phyloP scores from a whole-genome alignment of 345 rosid genomes.

The Arabis alpina region DNA sequence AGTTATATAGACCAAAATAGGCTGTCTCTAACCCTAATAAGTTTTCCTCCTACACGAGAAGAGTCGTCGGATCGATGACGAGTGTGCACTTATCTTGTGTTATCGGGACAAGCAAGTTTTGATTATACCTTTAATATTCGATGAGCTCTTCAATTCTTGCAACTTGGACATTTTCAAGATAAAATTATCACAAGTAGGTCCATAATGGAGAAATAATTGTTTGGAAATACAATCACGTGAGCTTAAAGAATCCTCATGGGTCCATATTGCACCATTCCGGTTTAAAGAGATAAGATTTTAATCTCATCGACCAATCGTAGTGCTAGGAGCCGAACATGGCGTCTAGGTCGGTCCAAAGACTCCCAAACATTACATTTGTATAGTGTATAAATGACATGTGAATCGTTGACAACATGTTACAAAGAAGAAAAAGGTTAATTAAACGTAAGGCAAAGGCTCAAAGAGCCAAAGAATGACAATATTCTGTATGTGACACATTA shows the following conservation, averaged over 20 bases:
- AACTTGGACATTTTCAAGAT: slow-evolving; percentile 17
- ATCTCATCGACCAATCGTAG: slow-evolving; percentile 12
- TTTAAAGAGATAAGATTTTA: slow-evolving; percentile 23
- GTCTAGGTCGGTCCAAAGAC: slow-evolving; percentile 22
- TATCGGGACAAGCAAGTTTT: background rate
- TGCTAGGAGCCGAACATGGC: slow-evolving; percentile 31
- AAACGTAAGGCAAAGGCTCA: slow-evolving; percentile 26
- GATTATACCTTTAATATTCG: background rate
- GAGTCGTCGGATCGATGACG: slow-evolving; percentile 20
- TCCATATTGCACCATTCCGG: background rate
- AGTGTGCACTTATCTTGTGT: slow-evolving; percentile 18
- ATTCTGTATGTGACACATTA: slow-evolving; percentile 13
- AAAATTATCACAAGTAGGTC: background rate
- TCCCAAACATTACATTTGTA: slow-evolving; percentile 12
- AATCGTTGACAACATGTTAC: slow-evolving; percentile 33
- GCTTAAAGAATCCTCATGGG: slow-evolving; percentile 30
- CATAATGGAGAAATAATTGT: slow-evolving; percentile 4
- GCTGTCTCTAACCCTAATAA: slow-evolving; percentile 5
- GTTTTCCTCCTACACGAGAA: slow-evolving; percentile 20
- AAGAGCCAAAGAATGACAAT: slow-evolving; percentile 35
- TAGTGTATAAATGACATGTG: slow-evolving; percentile 16
- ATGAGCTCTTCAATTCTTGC: background rate
- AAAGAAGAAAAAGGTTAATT: slow-evolving; percentile 23
- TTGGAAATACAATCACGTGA: slow-evolving; percentile 29
- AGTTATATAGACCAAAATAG: background rate